These are phyloP conservation scores for Henckelia pumila DNA, from an alignment of 257 asterid genomes.

Conservation along the genomic window DNA sequence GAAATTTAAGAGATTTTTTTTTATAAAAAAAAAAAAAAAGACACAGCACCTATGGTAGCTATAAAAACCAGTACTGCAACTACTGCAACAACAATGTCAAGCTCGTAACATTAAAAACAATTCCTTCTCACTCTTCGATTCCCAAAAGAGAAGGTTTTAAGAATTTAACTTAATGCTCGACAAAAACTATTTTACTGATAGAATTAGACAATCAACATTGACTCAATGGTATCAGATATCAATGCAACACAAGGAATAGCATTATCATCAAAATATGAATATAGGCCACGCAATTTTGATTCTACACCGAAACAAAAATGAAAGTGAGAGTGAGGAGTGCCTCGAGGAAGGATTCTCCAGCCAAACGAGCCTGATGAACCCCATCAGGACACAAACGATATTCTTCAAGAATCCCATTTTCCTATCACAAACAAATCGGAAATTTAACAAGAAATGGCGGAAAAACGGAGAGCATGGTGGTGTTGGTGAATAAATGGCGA, in stretches of 20 bases:
- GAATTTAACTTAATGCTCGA: background rate
- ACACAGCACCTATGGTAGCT: too few species aligned
- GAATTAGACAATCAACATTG: too few species aligned
- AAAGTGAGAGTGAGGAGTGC: constrained; percentile 5
- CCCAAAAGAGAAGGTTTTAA: background rate
- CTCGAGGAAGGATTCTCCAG: constrained; percentile 73
- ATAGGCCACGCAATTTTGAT: background rate
- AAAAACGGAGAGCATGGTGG: background rate
- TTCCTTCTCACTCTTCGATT: background rate
- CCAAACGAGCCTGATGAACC: constrained; percentile 73
- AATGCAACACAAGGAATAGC: background rate
- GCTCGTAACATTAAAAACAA: background rate
- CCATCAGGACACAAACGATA: constrained; percentile 81
- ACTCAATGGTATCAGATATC: background rate
- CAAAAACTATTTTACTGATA: background rate
- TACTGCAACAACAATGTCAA: background rate
- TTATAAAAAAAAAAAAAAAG: too few species aligned
- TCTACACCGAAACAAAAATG: background rate
- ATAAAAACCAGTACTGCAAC: background rate
- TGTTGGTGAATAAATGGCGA: background rate
- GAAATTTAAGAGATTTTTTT: background rate
- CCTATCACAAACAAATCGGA: constrained; percentile 37
- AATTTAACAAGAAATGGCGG: background rate
- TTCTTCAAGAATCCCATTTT: constrained; percentile 75
- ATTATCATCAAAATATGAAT: background rate